Base-by-base conservation (phyloP, 768 basidiomycete species). In the Lactarius tabidus region DNA sequence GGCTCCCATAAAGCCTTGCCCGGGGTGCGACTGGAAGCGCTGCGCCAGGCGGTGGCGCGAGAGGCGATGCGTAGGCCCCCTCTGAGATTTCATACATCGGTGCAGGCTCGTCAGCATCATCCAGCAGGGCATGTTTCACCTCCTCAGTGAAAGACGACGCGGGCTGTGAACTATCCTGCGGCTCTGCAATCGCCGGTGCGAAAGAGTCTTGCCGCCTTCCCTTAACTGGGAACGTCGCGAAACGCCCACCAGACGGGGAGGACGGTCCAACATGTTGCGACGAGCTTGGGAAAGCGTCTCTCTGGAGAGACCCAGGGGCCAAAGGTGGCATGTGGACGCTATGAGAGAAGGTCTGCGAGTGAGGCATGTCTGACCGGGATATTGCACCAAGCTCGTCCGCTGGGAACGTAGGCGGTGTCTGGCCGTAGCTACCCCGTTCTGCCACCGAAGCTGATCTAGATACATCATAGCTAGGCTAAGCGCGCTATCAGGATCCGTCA, bases 151-250 rank as follows among this genome's bases (percentile, higher is more conserved):
- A 28, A 71, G 72, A 12, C 68, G 68, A 3, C 6, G 14, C 14
- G 26, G 6, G 6, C 54, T 15, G 64, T 58, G 60, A 59, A 61
- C 33, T 64, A 62, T 10, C 68, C 52, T 39, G 70, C 63, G 31
- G 64, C 23, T 59, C 53, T 53, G 57, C 65, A 54, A 59, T 33
- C 38, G 14, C 48, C 29, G 38, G 64, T 7, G 17, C 58, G 26
- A 55, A 60, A 6, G 73, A 67, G 29, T 67, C 72, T 18, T 70
- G 71, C 1, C 73, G 70, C 73, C 70, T 62, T 8, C 74, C 73
- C 64, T 83, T 80, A 20, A 82, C 80, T 0, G 88, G 89, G 75
- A 90, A 84, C 1, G 90, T 91, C 29, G 86, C 85, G 70, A 89
- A 90, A 18, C 85, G 80, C 0, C 81, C 82, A 1, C 81, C 81